Percentiles rank a stretch among this genome's conserved stretches.
Conservation (phyloP, 768 basidiomycete genomes). For the Naganishia antarctica region DNA sequence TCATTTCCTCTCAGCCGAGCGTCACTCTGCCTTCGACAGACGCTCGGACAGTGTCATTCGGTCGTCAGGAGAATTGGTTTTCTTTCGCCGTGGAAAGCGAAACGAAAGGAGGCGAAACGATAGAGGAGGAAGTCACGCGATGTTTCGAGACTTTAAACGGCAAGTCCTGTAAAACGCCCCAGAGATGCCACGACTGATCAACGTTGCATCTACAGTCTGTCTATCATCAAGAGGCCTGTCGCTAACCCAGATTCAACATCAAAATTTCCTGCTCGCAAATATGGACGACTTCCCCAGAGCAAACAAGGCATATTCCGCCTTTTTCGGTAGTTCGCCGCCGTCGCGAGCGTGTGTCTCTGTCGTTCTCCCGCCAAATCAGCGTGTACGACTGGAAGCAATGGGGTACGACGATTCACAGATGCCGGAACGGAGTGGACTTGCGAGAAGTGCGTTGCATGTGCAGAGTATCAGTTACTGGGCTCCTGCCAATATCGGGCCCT, state of each 20-base stretch:
- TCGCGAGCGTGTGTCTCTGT: constrained; percentile 89
- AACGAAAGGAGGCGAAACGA: constrained; percentile 40
- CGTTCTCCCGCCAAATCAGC: constrained; percentile 55
- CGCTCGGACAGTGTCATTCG: background rate
- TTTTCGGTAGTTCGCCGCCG: constrained; percentile 87
- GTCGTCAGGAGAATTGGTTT: constrained; percentile 61
- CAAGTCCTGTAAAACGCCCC: constrained; percentile 45
- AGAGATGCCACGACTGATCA: background rate
- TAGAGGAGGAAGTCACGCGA: constrained; percentile 66
- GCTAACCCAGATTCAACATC: constrained; percentile 63
- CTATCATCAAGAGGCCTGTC: constrained; percentile 56
- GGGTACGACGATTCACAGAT: constrained; percentile 55
- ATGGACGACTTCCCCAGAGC: constrained; percentile 73
- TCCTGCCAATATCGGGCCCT: constrained; percentile 97
- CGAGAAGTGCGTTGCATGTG: constrained; percentile 75
- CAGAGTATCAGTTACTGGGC: constrained; percentile 98
- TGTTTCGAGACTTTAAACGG: constrained; percentile 68
- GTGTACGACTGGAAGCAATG: constrained; percentile 69
- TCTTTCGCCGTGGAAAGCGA: constrained; percentile 60
- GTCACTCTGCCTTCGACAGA: background rate
- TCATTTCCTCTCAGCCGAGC: no score
- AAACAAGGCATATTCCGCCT: constrained; percentile 71
- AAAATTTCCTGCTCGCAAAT: constrained; percentile 71
- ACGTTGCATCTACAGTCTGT: constrained; percentile 48
- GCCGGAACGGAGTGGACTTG: constrained; percentile 21